A percentile compares a stretch with the other conserved stretches of the same genome.
Conservation (phyloP, 1,284 basidiomycete species). For the Tilletia walkeri region DNA sequence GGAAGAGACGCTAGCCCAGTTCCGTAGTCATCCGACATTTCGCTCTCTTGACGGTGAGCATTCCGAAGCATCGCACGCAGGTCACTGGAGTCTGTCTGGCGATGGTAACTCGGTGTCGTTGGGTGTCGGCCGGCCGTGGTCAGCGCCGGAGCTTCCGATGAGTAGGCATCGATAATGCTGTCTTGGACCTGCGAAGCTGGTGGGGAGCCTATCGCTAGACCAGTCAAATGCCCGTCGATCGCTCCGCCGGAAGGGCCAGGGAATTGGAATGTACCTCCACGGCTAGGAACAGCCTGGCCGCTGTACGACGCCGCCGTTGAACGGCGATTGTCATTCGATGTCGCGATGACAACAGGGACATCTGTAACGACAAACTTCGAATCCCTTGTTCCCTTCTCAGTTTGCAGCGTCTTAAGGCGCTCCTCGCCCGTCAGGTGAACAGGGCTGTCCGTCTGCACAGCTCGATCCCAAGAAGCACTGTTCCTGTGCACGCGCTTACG, state of each 20-base stretch:
- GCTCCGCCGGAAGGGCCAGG: not conserved
- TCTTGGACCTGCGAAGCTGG: not conserved
- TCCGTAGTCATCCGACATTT: not conserved
- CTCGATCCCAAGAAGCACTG: conserved; percentile 12
- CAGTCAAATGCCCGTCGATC: not conserved
- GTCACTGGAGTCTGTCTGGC: conserved; percentile 4
- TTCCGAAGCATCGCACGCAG: conserved; percentile 11
- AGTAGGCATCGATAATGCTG: not conserved
- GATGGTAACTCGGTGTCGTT: not conserved
- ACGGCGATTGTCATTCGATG: not conserved
- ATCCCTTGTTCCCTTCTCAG: not conserved
- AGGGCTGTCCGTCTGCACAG: not conserved
- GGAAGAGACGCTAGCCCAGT: not conserved
- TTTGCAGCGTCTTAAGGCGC: not conserved
- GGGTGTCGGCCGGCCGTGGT: conserved; percentile 2
- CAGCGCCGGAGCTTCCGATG: not conserved
- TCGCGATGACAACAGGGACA: conserved; percentile 13
- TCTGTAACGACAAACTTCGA: not conserved
- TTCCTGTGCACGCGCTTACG: conserved; percentile 1
- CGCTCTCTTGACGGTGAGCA: not conserved
- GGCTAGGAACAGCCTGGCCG: too few relatives aligned
- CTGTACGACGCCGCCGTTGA: not conserved
- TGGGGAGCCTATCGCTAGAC: not conserved
- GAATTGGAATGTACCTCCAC: not conserved
- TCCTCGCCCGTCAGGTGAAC: conserved; percentile 1